Evolutionary conservation across 129 eudicot species (phyloP), one percentile per base, ranked within the genome.

Genomic region (Flaveria sonorensis): DNA sequence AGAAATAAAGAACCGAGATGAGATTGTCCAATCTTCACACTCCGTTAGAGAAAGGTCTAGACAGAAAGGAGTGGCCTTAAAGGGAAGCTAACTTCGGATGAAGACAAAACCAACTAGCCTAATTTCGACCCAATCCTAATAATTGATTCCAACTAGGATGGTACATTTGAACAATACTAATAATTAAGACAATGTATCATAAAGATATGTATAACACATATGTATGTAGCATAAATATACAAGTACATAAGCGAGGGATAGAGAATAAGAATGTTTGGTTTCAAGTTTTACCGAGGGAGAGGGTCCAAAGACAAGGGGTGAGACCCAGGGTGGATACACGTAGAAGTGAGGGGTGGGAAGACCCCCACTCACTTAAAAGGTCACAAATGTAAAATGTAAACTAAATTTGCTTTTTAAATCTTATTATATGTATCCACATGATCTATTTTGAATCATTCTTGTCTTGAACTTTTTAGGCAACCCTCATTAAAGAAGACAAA

Each of bases 381-480:
- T 6, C 7, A 36, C 40, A 36, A 5, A 36, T 36, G 40, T 36
- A 4, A 36, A 36, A 36, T 5, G 7, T 36, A 36, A 7, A 4
- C 1, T 36, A 6, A 5, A 36, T 36, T 36, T 36, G 40, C 40
- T 36, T 36, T 32, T 53, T 53, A 53, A n/a, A 53, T 53, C 24
- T 18, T 53, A 30, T 30, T 30, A 30, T 30, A 53, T 53, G 15
- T 15, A 36, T 71, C 48, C 60, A 61, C 71, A 74, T 61, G 70
- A 74, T 46, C 69, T 21, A 45, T 74, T 61, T 74, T 70, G 71
- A 74, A 74, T 60, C 59, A 74, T 74, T 60, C 28, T 24, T 26
- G 69, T 74, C 79, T 16, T 74, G 61, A 28, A 62, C 79, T 32
- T 71, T 71, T 30, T 16, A 15, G 13, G 59, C 79, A 43, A 45